Percentiles rank a stretch among this genome's conserved stretches.
Conservation (phyloP, 73 alveolate genomes). For the Paramecium caudatum region DNA sequence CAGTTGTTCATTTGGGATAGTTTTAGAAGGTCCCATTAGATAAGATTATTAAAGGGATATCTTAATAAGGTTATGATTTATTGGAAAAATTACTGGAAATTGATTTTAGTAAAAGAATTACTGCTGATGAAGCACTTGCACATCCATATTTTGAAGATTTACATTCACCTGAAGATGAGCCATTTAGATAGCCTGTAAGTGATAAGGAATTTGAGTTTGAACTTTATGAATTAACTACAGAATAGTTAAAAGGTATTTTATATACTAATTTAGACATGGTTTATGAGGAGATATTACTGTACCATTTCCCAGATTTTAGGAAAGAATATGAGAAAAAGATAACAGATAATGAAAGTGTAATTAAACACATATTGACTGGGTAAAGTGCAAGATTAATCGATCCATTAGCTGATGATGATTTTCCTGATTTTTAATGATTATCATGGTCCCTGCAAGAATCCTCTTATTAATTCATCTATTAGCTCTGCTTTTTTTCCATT, state of each 20-base stretch:
- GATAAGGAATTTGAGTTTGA: constrained; percentile 81
- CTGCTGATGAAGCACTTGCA: constrained; percentile 82
- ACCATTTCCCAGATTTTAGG: constrained; percentile 75
- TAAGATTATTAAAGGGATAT: constrained; percentile 78
- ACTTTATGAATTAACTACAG: constrained; percentile 69
- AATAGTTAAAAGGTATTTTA: constrained; percentile 69
- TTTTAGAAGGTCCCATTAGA: constrained; percentile 74
- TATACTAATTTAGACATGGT: constrained; percentile 61
- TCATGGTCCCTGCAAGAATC: too few species aligned
- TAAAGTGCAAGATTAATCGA: constrained; percentile 69
- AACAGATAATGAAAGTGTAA: constrained; percentile 72
- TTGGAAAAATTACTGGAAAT: constrained; percentile 80
- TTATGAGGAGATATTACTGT: constrained; percentile 83
- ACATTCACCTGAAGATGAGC: constrained; percentile 89
- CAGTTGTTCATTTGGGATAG: constrained; percentile 48
- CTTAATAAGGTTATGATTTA: constrained; percentile 86
- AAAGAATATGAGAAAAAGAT: constrained; percentile 80
- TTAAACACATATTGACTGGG: constrained; percentile 71
- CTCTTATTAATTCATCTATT: too few species aligned
- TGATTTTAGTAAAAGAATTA: constrained; percentile 79
- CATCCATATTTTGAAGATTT: constrained; percentile 90
- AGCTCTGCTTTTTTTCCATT: too few species aligned
- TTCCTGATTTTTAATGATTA: constrained; percentile 71
- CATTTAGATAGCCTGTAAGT: constrained; percentile 72
- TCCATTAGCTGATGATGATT: constrained; percentile 71